Base-by-base conservation (phyloP, 768 basidiomycete species). In the Rhodotorula sphaerocarpa region DNA sequence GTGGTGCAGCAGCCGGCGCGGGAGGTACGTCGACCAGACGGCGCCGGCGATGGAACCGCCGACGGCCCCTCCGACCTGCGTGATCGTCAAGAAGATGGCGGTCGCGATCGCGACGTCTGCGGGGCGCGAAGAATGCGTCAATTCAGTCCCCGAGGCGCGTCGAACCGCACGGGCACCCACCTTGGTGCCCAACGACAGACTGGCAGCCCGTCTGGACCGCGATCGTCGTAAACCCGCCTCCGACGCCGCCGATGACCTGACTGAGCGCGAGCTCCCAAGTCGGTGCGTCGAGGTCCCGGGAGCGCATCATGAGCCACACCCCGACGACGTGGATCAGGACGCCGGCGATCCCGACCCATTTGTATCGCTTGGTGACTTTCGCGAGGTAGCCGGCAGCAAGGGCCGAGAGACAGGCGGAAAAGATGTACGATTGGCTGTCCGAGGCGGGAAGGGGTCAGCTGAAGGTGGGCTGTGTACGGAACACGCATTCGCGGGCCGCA, bases 31-130 rank as follows among this genome's bases (percentile, higher is more conserved):
- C 12, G 69, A 66, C 72, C 72, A 73, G 9, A 73, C 54, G 20
- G 65, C 65, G 15, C 72, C 72, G 18, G 72, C 64, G 27, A 66
- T 50, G 5, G 70, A 69, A 1, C 69, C 69, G 25, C 72, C 72
- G 33, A 71, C 66, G 15, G 72, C 72, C 4, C 70, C 72, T 43
- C 72, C 72, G 42, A 73, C 59, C 21, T 70, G 68, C 3, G 72
- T 70, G 55, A 71, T 70, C 16, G 67, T 71, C 30, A 73, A 65
- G 55, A 71, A 70, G 45, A 70, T 58, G 15, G 72, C 70, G 9
- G 70, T 73, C 18, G 65, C 70, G 54, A 70, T 71, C 5, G 65
- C 72, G 51, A 73, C 57, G 55, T 73, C 72, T 67, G 43, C 7
- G 18, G 14, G 9, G 5, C 20, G 16, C 10, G 30, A 20, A 11